Evolutionary conservation across 2,329 filamentous ascomycete genomes (phyloP), one percentile per base, ranked within the genome.

Genomic region (Colletotrichum paranaense): DNA sequence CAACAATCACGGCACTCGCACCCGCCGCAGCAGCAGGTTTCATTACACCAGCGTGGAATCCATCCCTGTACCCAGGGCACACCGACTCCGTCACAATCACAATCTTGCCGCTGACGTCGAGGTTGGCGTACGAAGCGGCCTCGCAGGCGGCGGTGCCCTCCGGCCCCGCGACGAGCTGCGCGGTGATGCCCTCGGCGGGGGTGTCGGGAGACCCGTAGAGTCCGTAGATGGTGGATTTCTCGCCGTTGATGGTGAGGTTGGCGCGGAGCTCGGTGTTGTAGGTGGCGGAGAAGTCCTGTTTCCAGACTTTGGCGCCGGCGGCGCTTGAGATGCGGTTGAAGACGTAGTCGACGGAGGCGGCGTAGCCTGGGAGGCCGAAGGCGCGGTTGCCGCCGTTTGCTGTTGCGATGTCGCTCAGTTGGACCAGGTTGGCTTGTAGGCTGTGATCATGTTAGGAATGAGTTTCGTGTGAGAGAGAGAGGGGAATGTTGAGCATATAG

Each of bases 181-280:
- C 60, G 0, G 77, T 81, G 26, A 82, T 63, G 6, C 80, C 81
- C 1, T 79, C 78, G 26, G 77, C 78, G 1, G 78, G 74, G 0
- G 80, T 82, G 66, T 77, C 78, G 4, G 81, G 81, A 0, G 80
- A 81, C 67, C 80, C 81, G 7, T 79, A 79, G 24, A 81, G 57
- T 5, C 77, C 80, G 2, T 80, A 77, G 8, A 78, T 78, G 9
- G 76, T 76, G 30, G 78, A 78, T 0, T 70, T 62, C 24, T 80
- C 77, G 30, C 75, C 77, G 22, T 77, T 80, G 2, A 82, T 64
- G 42, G 64, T 65, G 28, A 72, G 52, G 5, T 72, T 68, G 49
- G 68, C 59, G 12, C 67, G 38, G n/a, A 70, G 60, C 38, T 73
- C 70, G 2, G 78, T 63, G 5, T 76, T 77, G 16, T 79, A 81